phyloP scores from a whole-genome alignment of 768 basidiomycete species.

The Pleurotus pulmonarius region DNA sequence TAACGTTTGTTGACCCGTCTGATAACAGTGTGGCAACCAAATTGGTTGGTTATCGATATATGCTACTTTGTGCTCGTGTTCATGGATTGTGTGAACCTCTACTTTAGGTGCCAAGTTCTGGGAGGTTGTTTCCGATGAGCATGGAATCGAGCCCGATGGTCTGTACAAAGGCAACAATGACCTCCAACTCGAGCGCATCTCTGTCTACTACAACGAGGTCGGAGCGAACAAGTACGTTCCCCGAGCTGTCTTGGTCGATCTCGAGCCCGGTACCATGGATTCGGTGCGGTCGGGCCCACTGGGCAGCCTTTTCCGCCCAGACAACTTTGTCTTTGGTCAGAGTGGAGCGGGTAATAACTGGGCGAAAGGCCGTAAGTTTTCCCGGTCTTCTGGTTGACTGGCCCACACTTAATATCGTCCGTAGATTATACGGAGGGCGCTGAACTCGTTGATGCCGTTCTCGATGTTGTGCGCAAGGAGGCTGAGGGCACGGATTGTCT shows the following conservation, averaged over 20 bases:
- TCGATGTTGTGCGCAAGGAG: constrained; percentile 98
- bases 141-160: constrained; percentile 93
- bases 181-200: constrained; percentile 95
- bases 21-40: constrained; percentile 92
- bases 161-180: constrained; percentile 91
- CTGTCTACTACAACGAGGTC: constrained; percentile 97
- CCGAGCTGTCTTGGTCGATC: constrained; percentile 94
- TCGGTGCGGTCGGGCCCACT: constrained; percentile 88
- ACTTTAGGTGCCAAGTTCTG: constrained; percentile 86
- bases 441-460: constrained; percentile 96
- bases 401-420: not conserved
- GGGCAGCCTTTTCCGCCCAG: constrained; percentile 91
- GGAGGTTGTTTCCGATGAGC: constrained; percentile 98
- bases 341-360: constrained; percentile 99
- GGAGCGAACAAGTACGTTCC: constrained; percentile 97
- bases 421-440: constrained; percentile 92
- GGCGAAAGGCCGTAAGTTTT: constrained; percentile 95
- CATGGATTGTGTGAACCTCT: constrained; percentile 12
- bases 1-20: constrained; percentile 24
- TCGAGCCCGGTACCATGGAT: constrained; percentile 97
- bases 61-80: constrained; percentile 10
- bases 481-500: constrained; percentile 97
- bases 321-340: constrained; percentile 98
- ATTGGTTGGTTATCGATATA: constrained; percentile 64
- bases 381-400: not conserved